A percentile compares a stretch with the other conserved stretches of the same genome.
Conservation (phyloP, 2,329 filamentous ascomycete genomes). For the Alternaria hordeiaustralica region DNA sequence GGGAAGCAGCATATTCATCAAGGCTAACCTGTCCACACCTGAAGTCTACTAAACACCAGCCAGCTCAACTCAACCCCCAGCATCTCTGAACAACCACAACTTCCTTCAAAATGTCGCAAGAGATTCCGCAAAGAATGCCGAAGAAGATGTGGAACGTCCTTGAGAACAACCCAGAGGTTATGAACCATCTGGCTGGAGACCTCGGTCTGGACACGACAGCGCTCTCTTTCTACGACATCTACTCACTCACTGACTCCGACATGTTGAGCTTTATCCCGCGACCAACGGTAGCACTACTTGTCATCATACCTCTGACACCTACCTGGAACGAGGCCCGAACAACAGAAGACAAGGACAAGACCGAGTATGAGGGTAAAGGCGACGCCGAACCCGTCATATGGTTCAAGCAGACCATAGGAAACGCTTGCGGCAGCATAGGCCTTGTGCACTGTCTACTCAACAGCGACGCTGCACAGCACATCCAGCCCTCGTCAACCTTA, state of each 20-base stretch:
- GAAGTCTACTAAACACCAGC: neutral
- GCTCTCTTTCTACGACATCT: conserved; percentile 62
- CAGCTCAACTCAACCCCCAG: neutral
- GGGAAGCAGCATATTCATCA: neutral
- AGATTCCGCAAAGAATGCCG: conserved; percentile 19
- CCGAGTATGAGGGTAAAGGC: conserved; percentile 56
- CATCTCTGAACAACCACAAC: neutral
- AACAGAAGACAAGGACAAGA: conserved; percentile 50
- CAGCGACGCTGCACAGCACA: conserved; percentile 51
- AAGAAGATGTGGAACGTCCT: conserved; percentile 38
- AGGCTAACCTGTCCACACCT: neutral
- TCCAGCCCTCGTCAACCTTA: conserved; percentile 53
- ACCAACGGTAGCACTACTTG: conserved; percentile 61
- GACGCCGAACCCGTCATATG: conserved; percentile 61
- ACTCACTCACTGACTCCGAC: conserved; percentile 59
- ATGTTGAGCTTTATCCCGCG: conserved; percentile 59
- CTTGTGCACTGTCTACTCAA: conserved; percentile 63
- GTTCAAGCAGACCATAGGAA: conserved; percentile 65
- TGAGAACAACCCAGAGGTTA: conserved; percentile 63
- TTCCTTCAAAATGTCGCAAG: neutral
- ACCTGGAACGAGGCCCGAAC: conserved; percentile 50
- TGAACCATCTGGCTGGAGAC: conserved; percentile 57
- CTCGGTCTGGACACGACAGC: conserved; percentile 54
- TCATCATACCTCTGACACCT: conserved; percentile 57
- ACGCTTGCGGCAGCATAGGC: conserved; percentile 66